These are phyloP conservation scores for Scolecobasidium constrictum DNA, from an alignment of 2,329 filamentous ascomycete species.

Conservation along the genomic window DNA sequence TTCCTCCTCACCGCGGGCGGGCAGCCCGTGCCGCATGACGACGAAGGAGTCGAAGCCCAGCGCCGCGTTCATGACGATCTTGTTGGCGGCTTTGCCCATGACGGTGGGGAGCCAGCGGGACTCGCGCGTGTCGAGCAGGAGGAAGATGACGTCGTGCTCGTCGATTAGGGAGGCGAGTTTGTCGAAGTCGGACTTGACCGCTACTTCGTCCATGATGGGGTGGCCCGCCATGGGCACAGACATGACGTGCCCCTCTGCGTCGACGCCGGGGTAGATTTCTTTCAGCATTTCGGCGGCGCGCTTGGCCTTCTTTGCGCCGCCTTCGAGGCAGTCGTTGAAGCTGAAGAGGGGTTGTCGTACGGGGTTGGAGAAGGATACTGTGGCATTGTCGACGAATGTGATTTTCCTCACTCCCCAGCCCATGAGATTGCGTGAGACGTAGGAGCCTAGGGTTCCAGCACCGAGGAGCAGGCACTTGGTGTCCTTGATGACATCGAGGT, in stretches of 20 bases:
- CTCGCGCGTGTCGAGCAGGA: constrained; percentile 95
- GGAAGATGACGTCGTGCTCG: constrained; percentile 81
- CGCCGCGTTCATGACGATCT: constrained; percentile 94
- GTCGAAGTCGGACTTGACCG: constrained; percentile 54
- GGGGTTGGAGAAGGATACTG: constrained; percentile 91
- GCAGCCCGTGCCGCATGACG: constrained; percentile 86
- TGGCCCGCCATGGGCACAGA: constrained; percentile 95
- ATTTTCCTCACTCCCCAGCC: constrained; percentile 95
- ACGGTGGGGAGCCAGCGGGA: constrained; percentile 92
- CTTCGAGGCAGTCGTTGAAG: constrained; percentile 78
- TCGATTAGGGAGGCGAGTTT: constrained; percentile 64
- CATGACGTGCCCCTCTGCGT: constrained; percentile 67
- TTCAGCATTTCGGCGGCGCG: constrained; percentile 70
- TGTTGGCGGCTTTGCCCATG: constrained; percentile 85
- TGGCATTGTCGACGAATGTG: constrained; percentile 89
- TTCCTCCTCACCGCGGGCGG: constrained; percentile 35
- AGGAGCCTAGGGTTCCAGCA: constrained; percentile 85
- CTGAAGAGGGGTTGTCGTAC: constrained; percentile 88
- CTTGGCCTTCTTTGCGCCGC: constrained; percentile 72
- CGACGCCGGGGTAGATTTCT: constrained; percentile 84
- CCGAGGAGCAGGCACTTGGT: constrained; percentile 86
- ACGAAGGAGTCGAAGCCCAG: constrained; percentile 95
- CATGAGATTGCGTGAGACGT: constrained; percentile 83
- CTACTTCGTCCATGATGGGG: constrained; percentile 65
- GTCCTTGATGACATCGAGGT: constrained; percentile 80